A percentile compares a stretch with the other conserved stretches of the same genome.
Evolutionary conservation across 2,329 filamentous ascomycete species (phyloP).

Genomic region (Berkeleyomyces basicola): DNA sequence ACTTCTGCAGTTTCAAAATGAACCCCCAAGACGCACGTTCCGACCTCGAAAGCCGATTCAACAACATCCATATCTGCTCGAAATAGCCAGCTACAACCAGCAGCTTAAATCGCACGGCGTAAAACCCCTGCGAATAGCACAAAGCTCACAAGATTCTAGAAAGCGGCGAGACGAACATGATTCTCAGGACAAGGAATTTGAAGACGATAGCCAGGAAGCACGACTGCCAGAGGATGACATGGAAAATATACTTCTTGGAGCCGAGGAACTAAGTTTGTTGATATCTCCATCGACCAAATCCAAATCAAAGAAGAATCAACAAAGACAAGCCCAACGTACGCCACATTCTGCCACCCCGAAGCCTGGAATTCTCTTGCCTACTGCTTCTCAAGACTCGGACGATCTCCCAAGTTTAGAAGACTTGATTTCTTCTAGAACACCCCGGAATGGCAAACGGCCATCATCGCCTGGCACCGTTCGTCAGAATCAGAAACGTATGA

Average conservation of each 20-base stretch:
- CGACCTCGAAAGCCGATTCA: constrained; percentile 44
- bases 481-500: neutral
- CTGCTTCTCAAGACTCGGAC: constrained; percentile 9
- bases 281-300: constrained; percentile 6
- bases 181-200: constrained; percentile 34
- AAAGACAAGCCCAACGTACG: neutral
- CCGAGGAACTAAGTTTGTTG: constrained; percentile 10
- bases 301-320: neutral
- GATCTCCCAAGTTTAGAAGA: constrained; percentile 10
- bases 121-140: constrained; percentile 31
- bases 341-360: neutral
- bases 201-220: constrained; percentile 32
- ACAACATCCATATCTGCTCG: constrained; percentile 40
- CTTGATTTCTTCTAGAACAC: neutral
- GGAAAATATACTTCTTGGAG: constrained; percentile 13
- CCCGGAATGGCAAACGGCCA: constrained; percentile 3
- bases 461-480: constrained; percentile 7
- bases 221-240: constrained; percentile 22
- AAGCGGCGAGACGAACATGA: constrained; percentile 23
- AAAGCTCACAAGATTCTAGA: constrained; percentile 19
- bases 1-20: constrained; percentile 2
- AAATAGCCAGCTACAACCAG: constrained; percentile 37
- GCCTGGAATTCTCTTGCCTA: neutral
- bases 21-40: constrained; percentile 27
- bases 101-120: constrained; percentile 38